These are phyloP conservation scores for Juncus inflexus DNA, from an alignment of 176 grass and related monocot species.

Conservation along the genomic window DNA sequence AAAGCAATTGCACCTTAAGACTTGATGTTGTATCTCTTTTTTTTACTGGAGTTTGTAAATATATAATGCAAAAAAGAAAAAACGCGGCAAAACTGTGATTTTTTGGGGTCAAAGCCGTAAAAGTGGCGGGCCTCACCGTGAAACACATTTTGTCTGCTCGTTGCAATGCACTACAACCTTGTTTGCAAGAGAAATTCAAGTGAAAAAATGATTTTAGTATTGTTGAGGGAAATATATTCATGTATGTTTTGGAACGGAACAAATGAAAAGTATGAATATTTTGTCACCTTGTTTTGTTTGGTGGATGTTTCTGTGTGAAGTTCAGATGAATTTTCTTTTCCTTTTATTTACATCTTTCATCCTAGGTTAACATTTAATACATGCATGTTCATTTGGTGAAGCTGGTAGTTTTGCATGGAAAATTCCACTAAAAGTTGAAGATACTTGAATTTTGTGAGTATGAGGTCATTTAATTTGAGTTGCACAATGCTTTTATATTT, in stretches of 20 bases:
- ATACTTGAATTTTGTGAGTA: too few relatives aligned
- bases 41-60: slow-evolving; percentile 44
- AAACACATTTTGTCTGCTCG: slow-evolving; percentile 22
- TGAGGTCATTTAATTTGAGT: too few relatives aligned
- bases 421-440: too few relatives aligned
- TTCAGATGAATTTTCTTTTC: too few relatives aligned
- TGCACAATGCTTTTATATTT: too few relatives aligned
- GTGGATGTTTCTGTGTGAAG: too few relatives aligned
- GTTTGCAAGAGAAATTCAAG: slow-evolving; percentile 22
- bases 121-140: slow-evolving; percentile 42
- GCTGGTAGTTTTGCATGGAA: too few relatives aligned
- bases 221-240: slow-evolving; percentile 2
- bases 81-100: slow-evolving; percentile 37
- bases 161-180: slow-evolving; percentile 32
- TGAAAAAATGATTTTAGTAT: slow-evolving; percentile 13
- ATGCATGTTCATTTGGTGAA: too few relatives aligned
- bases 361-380: too few relatives aligned
- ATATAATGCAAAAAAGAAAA: slow-evolving; percentile 34
- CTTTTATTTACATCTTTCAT: too few relatives aligned
- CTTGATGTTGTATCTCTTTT: slow-evolving; percentile 25
- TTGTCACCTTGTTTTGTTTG: too few relatives aligned
- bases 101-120: slow-evolving; percentile 57
- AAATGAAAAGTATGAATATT: too few relatives aligned
- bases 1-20: slow-evolving; percentile 3
- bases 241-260: background rate